phyloP scores from a whole-genome alignment of 2,329 filamentous ascomycete species.

The Ceratocystiopsis minuta region DNA sequence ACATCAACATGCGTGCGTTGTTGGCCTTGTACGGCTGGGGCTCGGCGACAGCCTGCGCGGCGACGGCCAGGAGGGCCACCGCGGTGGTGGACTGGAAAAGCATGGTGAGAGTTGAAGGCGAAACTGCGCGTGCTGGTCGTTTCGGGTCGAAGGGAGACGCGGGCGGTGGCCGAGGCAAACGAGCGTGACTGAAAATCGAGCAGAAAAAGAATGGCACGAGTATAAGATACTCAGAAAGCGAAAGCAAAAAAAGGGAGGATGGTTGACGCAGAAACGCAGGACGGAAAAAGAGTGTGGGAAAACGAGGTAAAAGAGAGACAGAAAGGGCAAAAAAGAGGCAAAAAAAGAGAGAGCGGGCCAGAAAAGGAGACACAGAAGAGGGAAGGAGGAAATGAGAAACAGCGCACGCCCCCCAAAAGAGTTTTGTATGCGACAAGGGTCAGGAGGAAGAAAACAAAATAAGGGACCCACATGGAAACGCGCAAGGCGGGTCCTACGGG shows the following conservation, averaged over 20 bases:
- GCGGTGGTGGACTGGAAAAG: slow-evolving; percentile 22
- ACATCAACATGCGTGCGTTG: slow-evolving; percentile 18
- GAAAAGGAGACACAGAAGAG: neutral
- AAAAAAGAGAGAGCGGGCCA: neutral
- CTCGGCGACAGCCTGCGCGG: slow-evolving; percentile 16
- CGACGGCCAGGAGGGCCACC: slow-evolving; percentile 26
- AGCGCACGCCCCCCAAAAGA: neutral
- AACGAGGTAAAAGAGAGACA: neutral
- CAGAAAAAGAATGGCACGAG: slow-evolving; percentile 7
- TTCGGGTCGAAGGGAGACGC: neutral
- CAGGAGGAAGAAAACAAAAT: slow-evolving; percentile 1
- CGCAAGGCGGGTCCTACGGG: neutral
- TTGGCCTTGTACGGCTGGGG: slow-evolving; percentile 18
- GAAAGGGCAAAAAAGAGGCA: neutral
- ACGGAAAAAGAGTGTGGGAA: neutral
- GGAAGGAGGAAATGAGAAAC: neutral
- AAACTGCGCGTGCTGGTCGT: too few relatives aligned
- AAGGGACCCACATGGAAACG: neutral
- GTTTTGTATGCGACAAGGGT: slow-evolving; percentile 1
- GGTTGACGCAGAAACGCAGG: neutral
- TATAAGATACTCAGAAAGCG: slow-evolving; percentile 3
- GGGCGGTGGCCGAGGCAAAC: neutral
- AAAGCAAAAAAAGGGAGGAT: neutral
- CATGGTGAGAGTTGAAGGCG: slow-evolving; percentile 18
- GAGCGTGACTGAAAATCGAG: neutral